phyloP scores from a whole-genome alignment of 306 rosid species.

The Gastrolobium villosum region DNA sequence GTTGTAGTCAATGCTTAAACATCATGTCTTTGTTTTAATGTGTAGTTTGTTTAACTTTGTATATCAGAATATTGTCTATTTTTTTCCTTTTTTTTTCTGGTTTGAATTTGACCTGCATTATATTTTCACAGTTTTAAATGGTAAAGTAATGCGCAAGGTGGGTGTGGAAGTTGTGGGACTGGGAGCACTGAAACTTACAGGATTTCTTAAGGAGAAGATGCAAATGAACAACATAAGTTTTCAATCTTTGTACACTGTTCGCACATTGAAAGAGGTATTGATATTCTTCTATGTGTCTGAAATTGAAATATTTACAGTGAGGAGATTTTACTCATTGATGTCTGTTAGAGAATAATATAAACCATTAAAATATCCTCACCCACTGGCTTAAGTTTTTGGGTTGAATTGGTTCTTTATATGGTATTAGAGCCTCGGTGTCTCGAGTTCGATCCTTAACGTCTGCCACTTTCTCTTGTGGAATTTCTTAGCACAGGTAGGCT shows the following conservation, averaged over 20 bases:
- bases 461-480: no score
- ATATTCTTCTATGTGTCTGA: slow-evolving; percentile 17
- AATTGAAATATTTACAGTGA: slow-evolving; percentile 20
- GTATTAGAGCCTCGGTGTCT: no score
- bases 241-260: slow-evolving; percentile 85
- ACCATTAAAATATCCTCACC: no score
- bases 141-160: slow-evolving; percentile 88
- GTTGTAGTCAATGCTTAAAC: slow-evolving; percentile 11
- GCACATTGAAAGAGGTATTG: slow-evolving; percentile 87
- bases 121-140: slow-evolving; percentile 72
- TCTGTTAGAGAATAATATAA: no score
- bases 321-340: slow-evolving; percentile 29
- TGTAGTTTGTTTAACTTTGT: slow-evolving; percentile 6
- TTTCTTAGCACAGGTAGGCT: no score
- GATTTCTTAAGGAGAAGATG: slow-evolving; percentile 86
- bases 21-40: slow-evolving; percentile 20
- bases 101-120: slow-evolving; percentile 28
- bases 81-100: background rate
- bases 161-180: slow-evolving; percentile 91
- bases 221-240: slow-evolving; percentile 71
- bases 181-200: slow-evolving; percentile 93
- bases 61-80: slow-evolving; percentile 18
- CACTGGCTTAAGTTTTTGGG: no score
- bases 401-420: no score
- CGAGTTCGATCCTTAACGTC: no score